Base-by-base conservation (phyloP, 163 green algal genomes). In the Chlamydomonas reinhardtii region DNA sequence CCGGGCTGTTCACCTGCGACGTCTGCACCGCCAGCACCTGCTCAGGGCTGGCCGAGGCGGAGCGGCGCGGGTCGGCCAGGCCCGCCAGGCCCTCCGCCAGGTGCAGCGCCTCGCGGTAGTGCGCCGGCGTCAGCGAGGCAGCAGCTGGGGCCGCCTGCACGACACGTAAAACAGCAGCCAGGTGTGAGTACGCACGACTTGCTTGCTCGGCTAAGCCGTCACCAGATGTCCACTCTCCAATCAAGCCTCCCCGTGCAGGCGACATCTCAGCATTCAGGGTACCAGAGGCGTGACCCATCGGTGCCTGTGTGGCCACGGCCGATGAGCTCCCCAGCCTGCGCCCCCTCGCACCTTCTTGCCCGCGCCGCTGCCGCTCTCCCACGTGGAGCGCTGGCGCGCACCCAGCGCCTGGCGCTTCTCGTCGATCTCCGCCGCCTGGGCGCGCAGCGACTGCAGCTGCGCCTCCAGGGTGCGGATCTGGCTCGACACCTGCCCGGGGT, bases 401-500 rank as follows among this genome's bases (percentile, higher is more conserved):
- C 65, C 73, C 74, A 91, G 59, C n/a, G 86, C 68, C 22, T 71
- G 59, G 9, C 74, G 74, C 70, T 82, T 82, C 29, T 89, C 75
- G 71, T 89, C 82, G 34, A 91, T 83, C 75, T 88, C 87, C 22
- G 70, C 69, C 39, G 83, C 74, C 78, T 83, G 68, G 27, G 83
- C 73, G 29, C 56, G 73, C 70, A 91, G 82, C 48, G 83, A 80
- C 34, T 80, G 75, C 37, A 89, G 82, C 82, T 86, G 87, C 62
- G 82, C 82, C 76, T 87, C 82, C n/a, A 88, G 43, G 19, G 87
- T 89, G 43, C 87, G 76, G 71, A 86, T 87, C 65, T 86, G 77
- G 48, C 32, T 73, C 5, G 69, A 56, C 8, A 84, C 77, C 77
- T 84, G 77, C n/a, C n/a, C n/a, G n/a, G n/a, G n/a, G n/a, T n/a